Base-by-base conservation (phyloP, 768 basidiomycete species). In the Boletales sp. region DNA sequence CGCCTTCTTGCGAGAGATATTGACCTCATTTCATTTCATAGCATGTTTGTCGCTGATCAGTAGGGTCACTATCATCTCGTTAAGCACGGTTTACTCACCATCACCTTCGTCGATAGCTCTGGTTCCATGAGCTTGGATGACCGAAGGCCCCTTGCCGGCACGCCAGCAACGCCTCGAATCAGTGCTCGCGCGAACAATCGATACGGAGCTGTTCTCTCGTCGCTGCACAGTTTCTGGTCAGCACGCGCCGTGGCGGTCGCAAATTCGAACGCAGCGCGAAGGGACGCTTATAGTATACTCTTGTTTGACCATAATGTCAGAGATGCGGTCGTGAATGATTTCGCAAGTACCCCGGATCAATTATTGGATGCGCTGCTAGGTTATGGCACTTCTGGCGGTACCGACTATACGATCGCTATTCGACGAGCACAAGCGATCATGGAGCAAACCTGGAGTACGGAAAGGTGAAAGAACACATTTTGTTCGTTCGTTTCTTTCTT, bases 11-110 rank as follows among this genome's bases (percentile, higher is more conserved):
- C 2, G 2, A 6, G 10, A 24, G n/a, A 17, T 17, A 24, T 29
- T 48, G 31, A 63, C 15, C 31, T 8, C 4, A 39, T 36, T 10
- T 13, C 12, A 13, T 37, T 8, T 39, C 30, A 42, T 12, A 79
- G 78, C 8, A 76, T 80, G n/a, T 82, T 82, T 43, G 77, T 80
- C 17, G 75, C 77, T 51, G 81, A 81, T 48, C 72, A 65, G 78
- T 78, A 43, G 11, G 57, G 48, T 29, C 2, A 14, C 1, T 39
- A 35, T 3, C 9, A 8, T 27, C 21, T 1, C 5, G 15, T 12
- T 29, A 13, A 13, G 6, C 24, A 5, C 6, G 24, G n/a, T 27
- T 45, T 47, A 43, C 52, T 51, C 11, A 53, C 18, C 5, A 12
- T 27, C 8, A 3, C 40, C 18, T 2, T 15, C 7, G 0, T 21